These are phyloP conservation scores for Pythium pectinolyticum DNA, from an alignment of 352 stramenopile genomes.

Conservation along the genomic window DNA sequence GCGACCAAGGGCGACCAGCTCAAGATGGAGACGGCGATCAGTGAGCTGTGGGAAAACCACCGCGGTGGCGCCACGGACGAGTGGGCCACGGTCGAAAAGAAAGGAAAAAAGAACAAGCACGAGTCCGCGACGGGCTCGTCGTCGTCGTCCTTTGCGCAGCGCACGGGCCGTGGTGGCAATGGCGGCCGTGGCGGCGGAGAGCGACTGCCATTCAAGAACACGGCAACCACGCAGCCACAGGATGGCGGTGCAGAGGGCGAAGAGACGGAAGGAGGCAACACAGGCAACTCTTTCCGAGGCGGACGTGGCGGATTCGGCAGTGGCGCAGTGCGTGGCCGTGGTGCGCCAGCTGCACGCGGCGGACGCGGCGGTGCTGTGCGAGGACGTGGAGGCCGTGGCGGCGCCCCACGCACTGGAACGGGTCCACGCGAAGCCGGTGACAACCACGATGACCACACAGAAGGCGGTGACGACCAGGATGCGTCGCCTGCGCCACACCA, in stretches of 20 bases:
- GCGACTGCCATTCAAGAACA: conserved; percentile 4
- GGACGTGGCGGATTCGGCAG: conserved; percentile 35
- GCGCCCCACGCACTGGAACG: conserved; percentile 31
- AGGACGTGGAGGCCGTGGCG: conserved; percentile 42
- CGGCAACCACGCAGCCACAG: conserved; percentile 1
- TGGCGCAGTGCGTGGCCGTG: conserved; percentile 53
- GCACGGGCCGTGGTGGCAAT: conserved; percentile 1
- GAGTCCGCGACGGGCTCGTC: neutral
- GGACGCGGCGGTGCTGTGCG: conserved; percentile 40
- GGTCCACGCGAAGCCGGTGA: conserved; percentile 45
- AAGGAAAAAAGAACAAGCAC: conserved; percentile 63
- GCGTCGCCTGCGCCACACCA: neutral
- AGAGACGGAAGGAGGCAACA: neutral
- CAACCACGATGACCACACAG: conserved; percentile 45
- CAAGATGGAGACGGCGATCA: conserved; percentile 74
- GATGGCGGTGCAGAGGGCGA: conserved; percentile 7
- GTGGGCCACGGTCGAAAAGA: conserved; percentile 82
- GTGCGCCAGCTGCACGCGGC: conserved; percentile 40
- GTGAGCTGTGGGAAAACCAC: conserved; percentile 83
- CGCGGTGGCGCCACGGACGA: conserved; percentile 58
- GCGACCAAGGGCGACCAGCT: conserved; percentile 74
- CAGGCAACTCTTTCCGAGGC: neutral
- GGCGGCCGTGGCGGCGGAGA: neutral
- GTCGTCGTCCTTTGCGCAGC: too few relatives aligned
- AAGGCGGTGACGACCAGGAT: conserved; percentile 36